Conservation (phyloP, 495 filamentous ascomycete genomes). For the Aspergillus olivimuriae region DNA sequence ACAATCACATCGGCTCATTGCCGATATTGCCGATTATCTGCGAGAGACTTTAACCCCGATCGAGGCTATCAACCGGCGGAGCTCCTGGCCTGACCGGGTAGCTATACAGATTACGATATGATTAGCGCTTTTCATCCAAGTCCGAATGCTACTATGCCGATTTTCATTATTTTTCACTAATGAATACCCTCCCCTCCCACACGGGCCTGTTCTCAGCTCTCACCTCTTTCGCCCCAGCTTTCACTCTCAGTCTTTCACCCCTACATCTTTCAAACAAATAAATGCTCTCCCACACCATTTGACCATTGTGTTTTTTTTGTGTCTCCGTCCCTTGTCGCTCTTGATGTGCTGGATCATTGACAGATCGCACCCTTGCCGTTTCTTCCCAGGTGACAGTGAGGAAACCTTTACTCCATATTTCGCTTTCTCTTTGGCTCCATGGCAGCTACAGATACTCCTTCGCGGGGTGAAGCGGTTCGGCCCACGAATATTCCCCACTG, state of each 20-base stretch:
- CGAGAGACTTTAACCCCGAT: not conserved
- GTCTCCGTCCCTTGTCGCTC: not conserved
- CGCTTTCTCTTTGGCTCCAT: too few relatives aligned
- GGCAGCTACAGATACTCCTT: not conserved
- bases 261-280: not conserved
- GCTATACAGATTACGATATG: too few relatives aligned
- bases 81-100: not conserved
- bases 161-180: too few relatives aligned
- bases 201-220: too few relatives aligned
- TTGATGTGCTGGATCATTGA: not conserved
- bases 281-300: not conserved
- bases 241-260: not conserved
- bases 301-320: not conserved
- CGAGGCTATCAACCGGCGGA: not conserved
- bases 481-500: constrained; percentile 22
- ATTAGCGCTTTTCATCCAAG: too few relatives aligned
- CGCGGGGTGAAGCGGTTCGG: constrained; percentile 2
- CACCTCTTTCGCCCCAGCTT: not conserved
- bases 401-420: too few relatives aligned
- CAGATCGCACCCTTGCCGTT: not conserved
- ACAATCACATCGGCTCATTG: too few relatives aligned
- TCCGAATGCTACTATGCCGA: too few relatives aligned
- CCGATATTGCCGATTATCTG: not conserved
- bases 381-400: not conserved
- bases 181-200: too few relatives aligned